phyloP scores from a whole-genome alignment of 2,329 filamentous ascomycete genomes.

The Alternaria angustiovoidea region DNA sequence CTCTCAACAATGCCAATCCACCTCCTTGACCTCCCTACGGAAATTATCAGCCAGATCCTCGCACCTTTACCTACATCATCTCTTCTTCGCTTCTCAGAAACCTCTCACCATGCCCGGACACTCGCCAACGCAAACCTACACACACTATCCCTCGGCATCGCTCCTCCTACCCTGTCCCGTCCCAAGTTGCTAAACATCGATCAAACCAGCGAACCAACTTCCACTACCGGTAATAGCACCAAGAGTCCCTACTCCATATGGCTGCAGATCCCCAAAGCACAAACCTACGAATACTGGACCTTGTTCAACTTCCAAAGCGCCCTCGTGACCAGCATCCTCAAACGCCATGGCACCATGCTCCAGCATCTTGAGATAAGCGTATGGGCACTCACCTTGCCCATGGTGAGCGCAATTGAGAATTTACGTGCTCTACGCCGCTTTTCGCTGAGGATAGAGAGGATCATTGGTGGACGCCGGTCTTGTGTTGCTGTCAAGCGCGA shows the following conservation, averaged over 20 bases:
- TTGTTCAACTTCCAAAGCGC: constrained; percentile 42
- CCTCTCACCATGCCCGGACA: constrained; percentile 35
- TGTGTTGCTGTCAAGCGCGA: constrained; percentile 10
- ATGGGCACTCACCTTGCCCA: constrained; percentile 37
- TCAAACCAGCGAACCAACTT: constrained; percentile 53
- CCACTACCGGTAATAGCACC: constrained; percentile 16
- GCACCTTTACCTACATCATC: constrained; percentile 40
- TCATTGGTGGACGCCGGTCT: constrained; percentile 20
- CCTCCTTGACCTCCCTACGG: constrained; percentile 42
- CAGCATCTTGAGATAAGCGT: constrained; percentile 39
- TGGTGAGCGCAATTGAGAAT: constrained; percentile 32
- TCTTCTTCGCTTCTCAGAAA: constrained; percentile 46
- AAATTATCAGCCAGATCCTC: constrained; percentile 46
- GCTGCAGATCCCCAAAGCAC: constrained; percentile 17
- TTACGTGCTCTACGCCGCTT: constrained; percentile 33
- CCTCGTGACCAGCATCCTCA: constrained; percentile 35
- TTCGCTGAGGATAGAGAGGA: constrained; percentile 36
- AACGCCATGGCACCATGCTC: constrained; percentile 35
- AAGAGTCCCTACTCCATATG: not conserved
- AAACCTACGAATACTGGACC: constrained; percentile 27
- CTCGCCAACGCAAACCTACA: constrained; percentile 45
- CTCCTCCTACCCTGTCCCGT: constrained; percentile 52
- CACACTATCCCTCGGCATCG: constrained; percentile 80
- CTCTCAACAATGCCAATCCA: constrained; percentile 22
- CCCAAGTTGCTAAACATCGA: not conserved